Percentiles rank a stretch among this genome's conserved stretches.
These are phyloP conservation scores for Pseudogymnoascus sp. DNA, from an alignment of 2,329 filamentous ascomycete species.

Conservation along the genomic window DNA sequence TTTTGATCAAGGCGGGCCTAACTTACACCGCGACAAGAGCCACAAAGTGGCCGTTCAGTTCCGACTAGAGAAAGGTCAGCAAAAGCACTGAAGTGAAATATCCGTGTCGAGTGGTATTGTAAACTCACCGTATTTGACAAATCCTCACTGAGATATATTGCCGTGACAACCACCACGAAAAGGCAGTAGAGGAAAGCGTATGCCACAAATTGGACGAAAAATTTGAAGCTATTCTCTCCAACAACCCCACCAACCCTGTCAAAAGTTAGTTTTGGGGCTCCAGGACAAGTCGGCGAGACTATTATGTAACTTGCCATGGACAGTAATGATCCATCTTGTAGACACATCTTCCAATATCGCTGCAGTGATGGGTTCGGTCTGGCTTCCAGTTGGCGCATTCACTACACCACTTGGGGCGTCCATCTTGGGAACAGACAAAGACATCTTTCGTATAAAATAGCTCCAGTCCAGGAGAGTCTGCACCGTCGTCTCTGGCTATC, in stretches of 20 bases:
- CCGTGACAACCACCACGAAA: constrained; percentile 56
- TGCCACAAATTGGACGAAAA: constrained; percentile 79
- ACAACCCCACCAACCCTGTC: constrained; percentile 83
- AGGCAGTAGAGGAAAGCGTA: constrained; percentile 65
- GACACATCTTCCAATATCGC: constrained; percentile 74
- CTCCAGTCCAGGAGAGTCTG: constrained; percentile 64
- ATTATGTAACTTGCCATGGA: constrained; percentile 52
- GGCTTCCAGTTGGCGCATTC: constrained; percentile 82
- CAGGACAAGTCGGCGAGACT: neutral
- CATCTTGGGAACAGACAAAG: constrained; percentile 77
- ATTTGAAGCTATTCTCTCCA: constrained; percentile 81
- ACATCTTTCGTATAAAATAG: constrained; percentile 75
- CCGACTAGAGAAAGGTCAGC: neutral
- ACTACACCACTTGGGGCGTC: constrained; percentile 80
- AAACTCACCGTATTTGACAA: constrained; percentile 19
- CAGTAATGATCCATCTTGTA: constrained; percentile 94
- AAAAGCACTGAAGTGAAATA: neutral
- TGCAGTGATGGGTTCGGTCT: constrained; percentile 81
- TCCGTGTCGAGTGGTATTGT: neutral
- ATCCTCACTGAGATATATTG: constrained; percentile 52
- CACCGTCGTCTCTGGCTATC: constrained; percentile 28
- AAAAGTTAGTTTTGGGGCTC: neutral
- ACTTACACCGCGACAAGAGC: constrained; percentile 57
- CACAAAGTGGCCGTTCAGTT: constrained; percentile 54
- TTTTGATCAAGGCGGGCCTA: constrained; percentile 3